Evolutionary conservation across 768 basidiomycete species (phyloP).

Genomic region (Clitopilus passeckerianus): DNA sequence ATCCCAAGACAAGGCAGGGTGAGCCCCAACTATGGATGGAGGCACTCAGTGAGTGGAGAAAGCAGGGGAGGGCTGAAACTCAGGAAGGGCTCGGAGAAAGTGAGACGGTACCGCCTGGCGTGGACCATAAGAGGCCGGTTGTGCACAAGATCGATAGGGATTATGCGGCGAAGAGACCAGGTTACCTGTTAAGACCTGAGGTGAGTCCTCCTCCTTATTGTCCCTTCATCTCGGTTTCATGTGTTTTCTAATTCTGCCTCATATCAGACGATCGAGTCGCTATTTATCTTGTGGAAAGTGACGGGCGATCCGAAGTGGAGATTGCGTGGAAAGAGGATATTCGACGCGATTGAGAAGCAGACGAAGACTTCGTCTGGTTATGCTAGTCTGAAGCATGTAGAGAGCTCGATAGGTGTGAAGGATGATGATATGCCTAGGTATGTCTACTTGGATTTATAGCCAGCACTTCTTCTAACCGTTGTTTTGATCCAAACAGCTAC

Average conservation of each 20-base stretch:
- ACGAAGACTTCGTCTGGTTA: slow-evolving; percentile 60
- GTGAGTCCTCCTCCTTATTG: slow-evolving; percentile 28
- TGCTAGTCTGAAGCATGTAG: slow-evolving; percentile 49
- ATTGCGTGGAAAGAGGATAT: slow-evolving; percentile 66
- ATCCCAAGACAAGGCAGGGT: slow-evolving; percentile 14
- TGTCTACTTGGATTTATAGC: slow-evolving; percentile 9
- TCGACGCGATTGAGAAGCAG: slow-evolving; percentile 57
- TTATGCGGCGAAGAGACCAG: slow-evolving; percentile 39
- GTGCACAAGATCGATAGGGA: slow-evolving; percentile 37
- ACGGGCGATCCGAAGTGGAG: slow-evolving; percentile 70
- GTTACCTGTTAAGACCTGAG: slow-evolving; percentile 68
- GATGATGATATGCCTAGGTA: slow-evolving; percentile 74
- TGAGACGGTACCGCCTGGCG: slow-evolving; percentile 40
- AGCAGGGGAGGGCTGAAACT: slow-evolving; percentile 27
- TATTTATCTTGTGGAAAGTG: slow-evolving; percentile 67
- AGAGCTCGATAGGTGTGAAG: slow-evolving; percentile 29
- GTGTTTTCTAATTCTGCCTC: neutral
- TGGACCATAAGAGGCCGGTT: slow-evolving; percentile 37
- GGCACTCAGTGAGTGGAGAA: slow-evolving; percentile 43
- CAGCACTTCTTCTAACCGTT: too few relatives aligned
- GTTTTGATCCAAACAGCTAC: slow-evolving; percentile 25
- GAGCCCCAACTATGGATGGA: slow-evolving; percentile 38
- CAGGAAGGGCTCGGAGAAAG: slow-evolving; percentile 17
- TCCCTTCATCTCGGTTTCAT: neutral
- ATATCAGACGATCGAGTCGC: slow-evolving; percentile 62